Evolutionary conservation across 2,329 filamentous ascomycete genomes (phyloP), one percentile per base, ranked within the genome.

Genomic region (Colletotrichum brevisporum): DNA sequence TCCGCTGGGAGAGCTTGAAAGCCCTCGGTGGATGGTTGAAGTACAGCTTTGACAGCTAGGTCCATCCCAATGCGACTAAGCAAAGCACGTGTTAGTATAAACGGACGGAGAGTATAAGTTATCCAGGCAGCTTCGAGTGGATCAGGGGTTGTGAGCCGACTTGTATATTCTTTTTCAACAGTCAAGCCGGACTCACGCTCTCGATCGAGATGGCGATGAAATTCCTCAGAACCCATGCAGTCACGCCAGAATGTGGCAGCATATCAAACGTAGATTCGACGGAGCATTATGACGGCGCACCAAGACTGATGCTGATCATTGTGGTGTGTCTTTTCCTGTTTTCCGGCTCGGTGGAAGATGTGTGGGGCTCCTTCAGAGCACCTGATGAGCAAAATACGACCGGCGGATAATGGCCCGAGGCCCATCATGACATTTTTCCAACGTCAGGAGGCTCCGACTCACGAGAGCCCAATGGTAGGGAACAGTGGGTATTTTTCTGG

Each of bases 1-100:
- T 98, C 54, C 87, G 95, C 77, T 98, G 94, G 94, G 95, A 98
- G 85, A 96, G 93, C 80, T 83, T 98, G 82, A 90, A 92, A 75
- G 94, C 95, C 16, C 89, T 98, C 48, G 88, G 88, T 21, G 86
- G 87, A 18, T 90, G 88, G 88, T 79, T 90, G 75, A 89, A 89
- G 83, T 90, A 90, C 75, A 90, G 86, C 79, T 89, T 90, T 74
- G 88, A 90, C 6, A 59, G 66, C 24, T 72, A 47, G 64, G 36
- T 15, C 8, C n/a, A 26, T 43, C 55, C 26, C 6, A 39, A 26
- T 18, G 51, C 63, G 18, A 61, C 63, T 21, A 21, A 24, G 55
- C 52, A 50, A 56, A 27, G 56, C 51, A 39, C 36, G 43, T 69
- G 67, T 69, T 61, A 61, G 55, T 69, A 67, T 69, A 69, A 67